phyloP scores from a whole-genome alignment of 2,329 filamentous ascomycete species.

The Paecilomyces fulvus region DNA sequence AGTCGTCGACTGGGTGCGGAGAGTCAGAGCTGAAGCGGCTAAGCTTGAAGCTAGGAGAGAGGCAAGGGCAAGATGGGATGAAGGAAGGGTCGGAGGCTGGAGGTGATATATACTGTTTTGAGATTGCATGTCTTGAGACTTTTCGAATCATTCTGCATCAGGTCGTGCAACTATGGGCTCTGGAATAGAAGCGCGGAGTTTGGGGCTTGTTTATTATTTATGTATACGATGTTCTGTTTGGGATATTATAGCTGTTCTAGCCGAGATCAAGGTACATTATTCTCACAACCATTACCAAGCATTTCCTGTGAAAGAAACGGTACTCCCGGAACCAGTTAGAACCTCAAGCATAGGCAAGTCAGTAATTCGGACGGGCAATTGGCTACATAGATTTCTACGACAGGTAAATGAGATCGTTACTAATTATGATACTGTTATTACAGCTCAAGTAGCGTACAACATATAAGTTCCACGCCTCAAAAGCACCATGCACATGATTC shows the following conservation, averaged over 20 bases:
- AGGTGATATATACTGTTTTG: slow-evolving; percentile 44
- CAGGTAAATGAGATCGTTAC: no score
- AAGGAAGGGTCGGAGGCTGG: slow-evolving; percentile 92
- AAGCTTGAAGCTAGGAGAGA: slow-evolving; percentile 73
- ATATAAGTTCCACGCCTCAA: no score
- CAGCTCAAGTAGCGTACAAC: no score
- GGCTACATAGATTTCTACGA: no score
- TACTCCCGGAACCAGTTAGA: no score
- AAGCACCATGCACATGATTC: no score
- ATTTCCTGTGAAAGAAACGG: no score
- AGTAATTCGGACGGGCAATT: no score
- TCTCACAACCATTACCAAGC: no score
- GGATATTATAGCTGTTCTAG: background rate
- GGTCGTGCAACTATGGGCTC: background rate
- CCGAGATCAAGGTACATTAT: background rate
- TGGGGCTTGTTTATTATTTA: background rate
- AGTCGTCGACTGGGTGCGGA: slow-evolving; percentile 71
- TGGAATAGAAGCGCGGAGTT: background rate
- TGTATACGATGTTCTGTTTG: background rate
- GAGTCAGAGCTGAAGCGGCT: slow-evolving; percentile 72
- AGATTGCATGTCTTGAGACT: background rate
- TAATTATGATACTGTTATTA: no score
- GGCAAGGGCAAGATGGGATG: slow-evolving; percentile 89
- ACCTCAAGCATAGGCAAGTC: no score
- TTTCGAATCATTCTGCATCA: background rate